A percentile compares a stretch with the other conserved stretches of the same genome.
Conservation (phyloP, 31 red algal species). For the Pterothamnion heteromorphum region DNA sequence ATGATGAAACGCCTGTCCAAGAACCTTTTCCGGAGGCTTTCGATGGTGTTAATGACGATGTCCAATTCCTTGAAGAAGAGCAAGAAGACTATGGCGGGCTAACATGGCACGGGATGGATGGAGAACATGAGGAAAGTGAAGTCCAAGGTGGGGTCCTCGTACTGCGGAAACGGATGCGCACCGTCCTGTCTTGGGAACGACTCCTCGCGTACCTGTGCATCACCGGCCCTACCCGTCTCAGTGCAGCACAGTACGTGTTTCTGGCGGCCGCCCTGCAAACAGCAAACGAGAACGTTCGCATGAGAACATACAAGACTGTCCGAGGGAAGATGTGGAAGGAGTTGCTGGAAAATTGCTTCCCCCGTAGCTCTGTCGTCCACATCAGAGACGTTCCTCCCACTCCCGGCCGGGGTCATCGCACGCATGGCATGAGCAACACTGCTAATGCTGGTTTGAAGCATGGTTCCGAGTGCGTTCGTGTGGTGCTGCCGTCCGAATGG, state of each 20-base stretch:
- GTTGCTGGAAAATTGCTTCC: neutral
- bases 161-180: neutral
- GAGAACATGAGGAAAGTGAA: neutral
- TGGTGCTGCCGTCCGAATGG: neutral
- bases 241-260: too few relatives aligned
- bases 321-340: neutral
- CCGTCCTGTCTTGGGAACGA: neutral
- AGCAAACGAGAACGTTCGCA: neutral
- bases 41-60: neutral
- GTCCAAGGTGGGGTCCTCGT: neutral
- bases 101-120: neutral
- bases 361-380: neutral
- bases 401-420: neutral
- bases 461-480: neutral
- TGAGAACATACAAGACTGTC: neutral
- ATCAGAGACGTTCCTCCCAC: neutral
- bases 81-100: neutral
- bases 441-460: neutral
- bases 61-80: neutral
- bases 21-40: neutral
- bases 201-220: neutral
- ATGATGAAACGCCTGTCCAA: neutral
- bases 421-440: neutral
- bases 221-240: too few relatives aligned
- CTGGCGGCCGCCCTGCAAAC: too few relatives aligned